Evolutionary conservation across 495 filamentous ascomycete genomes (phyloP).

Genomic region (Thermochaetoides thermophila): DNA sequence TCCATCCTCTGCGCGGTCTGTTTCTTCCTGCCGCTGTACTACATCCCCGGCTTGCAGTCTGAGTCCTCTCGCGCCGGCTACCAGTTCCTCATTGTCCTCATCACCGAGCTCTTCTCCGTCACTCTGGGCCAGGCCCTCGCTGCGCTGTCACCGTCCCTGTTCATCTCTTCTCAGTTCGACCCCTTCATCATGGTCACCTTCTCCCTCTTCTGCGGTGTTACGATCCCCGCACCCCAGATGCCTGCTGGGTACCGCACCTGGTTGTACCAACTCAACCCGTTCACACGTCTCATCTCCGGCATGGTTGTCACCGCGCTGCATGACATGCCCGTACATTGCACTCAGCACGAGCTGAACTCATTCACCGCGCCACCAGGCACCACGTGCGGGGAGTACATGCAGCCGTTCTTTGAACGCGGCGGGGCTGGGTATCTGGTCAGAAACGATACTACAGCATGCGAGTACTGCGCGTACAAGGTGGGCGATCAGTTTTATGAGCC

Average conservation of each 20-base stretch:
- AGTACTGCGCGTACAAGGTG: constrained; percentile 64
- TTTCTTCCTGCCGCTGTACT: constrained; percentile 68
- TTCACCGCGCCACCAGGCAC: constrained; percentile 47
- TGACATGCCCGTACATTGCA: constrained; percentile 44
- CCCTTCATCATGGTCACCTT: constrained; percentile 70
- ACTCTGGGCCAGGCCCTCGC: constrained; percentile 55
- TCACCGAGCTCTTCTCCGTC: constrained; percentile 65
- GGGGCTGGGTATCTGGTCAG: constrained; percentile 57
- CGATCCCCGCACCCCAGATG: constrained; percentile 60
- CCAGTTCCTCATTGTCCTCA: constrained; percentile 67
- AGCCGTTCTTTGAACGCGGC: constrained; percentile 44
- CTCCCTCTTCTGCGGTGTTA: constrained; percentile 71
- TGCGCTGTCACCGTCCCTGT: constrained; percentile 51
- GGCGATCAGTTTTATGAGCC: constrained; percentile 65
- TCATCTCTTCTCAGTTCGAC: constrained; percentile 58
- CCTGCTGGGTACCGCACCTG: constrained; percentile 64
- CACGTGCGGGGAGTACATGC: constrained; percentile 61
- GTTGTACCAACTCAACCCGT: constrained; percentile 74
- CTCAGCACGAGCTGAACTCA: constrained; percentile 37
- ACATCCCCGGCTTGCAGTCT: constrained; percentile 47
- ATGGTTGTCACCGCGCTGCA: constrained; percentile 66
- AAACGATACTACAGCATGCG: constrained; percentile 46
- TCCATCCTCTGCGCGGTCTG: constrained; percentile 53
- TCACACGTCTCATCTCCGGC: constrained; percentile 67
- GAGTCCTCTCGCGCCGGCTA: constrained; percentile 51